Evolutionary conservation across 768 basidiomycete species (phyloP), one percentile per base, ranked within the genome.

Genomic region (Panaeolus cyanescens): DNA sequence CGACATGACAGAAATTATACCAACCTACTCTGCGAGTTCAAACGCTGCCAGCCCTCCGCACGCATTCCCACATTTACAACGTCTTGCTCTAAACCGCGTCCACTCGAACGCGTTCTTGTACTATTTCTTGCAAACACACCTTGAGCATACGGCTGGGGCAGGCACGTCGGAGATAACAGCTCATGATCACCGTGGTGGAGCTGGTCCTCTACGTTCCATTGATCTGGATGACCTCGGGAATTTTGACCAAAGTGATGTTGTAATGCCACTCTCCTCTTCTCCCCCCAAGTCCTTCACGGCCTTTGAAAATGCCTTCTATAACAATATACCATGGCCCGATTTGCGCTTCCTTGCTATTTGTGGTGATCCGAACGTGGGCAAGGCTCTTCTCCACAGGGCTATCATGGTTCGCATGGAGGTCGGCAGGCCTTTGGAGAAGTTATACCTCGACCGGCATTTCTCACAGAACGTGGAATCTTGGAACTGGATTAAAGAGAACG

Each of bases 331-430:
- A 5, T 72, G 72, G 66, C 70, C 69, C 7, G 58, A 67, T n/a
- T 60, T 75, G 6, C 60, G 62, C 37, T 62, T 59, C 4, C 62
- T 75, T 37, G 62, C 64, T 19, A 62, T 74, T 20, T 60, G 36
- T 34, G 65, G 68, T 0, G 73, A 74, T 57, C 30, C 68, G 5
- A 54, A 64, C 30, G 59, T 65, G 10, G 72, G 69, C 53, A 68
- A 64, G 58, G 71, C 71, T 10, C 70, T 75, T 13, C 64, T 76
- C 13, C 71, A 72, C 40, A 66, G 65, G 22, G 63, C 71, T 1
- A 65, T 76, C 25, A 22, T 10, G 8, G 45, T 45, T 12, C 69
- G 72, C 13, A 56, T 63, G 33, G 39, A 45, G 6, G 32, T 63
- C 15, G 67, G 67, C 5, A 40, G 32, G 2, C 70, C 72, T 3